Evolutionary conservation across 2,329 filamentous ascomycete genomes (phyloP).

Genomic region (Fusarium pseudonygamai): DNA sequence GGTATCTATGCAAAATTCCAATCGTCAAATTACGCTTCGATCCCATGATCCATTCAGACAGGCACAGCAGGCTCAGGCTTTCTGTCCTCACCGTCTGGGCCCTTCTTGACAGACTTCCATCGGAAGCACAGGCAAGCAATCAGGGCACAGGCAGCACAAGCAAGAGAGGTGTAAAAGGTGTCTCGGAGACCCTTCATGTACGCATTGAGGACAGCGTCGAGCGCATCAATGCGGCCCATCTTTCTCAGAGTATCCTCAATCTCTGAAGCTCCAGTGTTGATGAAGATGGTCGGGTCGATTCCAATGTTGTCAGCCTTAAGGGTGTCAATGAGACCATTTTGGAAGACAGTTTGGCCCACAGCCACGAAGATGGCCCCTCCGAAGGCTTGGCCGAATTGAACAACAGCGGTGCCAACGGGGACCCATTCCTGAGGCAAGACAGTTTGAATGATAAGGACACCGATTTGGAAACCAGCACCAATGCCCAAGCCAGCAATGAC

Average conservation of each 20-base stretch:
- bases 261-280: conserved; percentile 63
- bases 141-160: conserved; percentile 58
- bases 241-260: conserved; percentile 55
- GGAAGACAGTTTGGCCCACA: conserved; percentile 73
- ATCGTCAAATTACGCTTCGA: not conserved
- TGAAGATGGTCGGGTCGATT: conserved; percentile 59
- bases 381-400: conserved; percentile 71
- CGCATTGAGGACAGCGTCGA: conserved; percentile 56
- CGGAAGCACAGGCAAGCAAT: conserved; percentile 54
- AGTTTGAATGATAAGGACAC: conserved; percentile 62
- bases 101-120: conserved; percentile 65
- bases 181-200: conserved; percentile 61
- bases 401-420: conserved; percentile 60
- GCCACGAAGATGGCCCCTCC: conserved; percentile 73
- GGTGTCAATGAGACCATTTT: conserved; percentile 67
- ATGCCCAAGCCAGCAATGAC: conserved; percentile 64
- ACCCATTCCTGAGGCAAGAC: conserved; percentile 59
- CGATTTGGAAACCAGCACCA: conserved; percentile 59
- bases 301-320: conserved; percentile 56
- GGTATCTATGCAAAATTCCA: conserved; percentile 42
- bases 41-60: conserved; percentile 21
- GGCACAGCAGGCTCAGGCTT: conserved; percentile 40
- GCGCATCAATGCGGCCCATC: conserved; percentile 53
- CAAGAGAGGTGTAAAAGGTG: conserved; percentile 62
- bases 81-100: conserved; percentile 41